These are phyloP conservation scores for Ophioceras dolichostomum DNA, from an alignment of 2,329 filamentous ascomycete genomes.

Conservation along the genomic window DNA sequence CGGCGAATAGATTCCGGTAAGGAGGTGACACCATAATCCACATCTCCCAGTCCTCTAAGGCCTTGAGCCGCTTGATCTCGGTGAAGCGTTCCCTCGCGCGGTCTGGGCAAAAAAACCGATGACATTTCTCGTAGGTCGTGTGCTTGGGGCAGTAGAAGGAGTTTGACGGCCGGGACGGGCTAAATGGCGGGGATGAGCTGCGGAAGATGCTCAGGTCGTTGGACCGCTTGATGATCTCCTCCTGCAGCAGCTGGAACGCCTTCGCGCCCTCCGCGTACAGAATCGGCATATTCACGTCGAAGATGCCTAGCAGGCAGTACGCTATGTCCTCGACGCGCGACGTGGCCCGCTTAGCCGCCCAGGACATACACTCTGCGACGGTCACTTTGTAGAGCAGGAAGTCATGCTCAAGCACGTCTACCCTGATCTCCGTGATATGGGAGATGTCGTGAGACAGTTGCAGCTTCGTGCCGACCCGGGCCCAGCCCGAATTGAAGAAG, in stretches of 20 bases:
- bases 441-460: constrained; percentile 1
- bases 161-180: too few relatives aligned
- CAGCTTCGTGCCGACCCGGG: background rate
- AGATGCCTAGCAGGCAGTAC: constrained; percentile 9
- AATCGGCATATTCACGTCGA: constrained; percentile 9
- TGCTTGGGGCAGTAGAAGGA: too few relatives aligned
- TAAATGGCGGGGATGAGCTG: background rate
- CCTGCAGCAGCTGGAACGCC: constrained; percentile 8
- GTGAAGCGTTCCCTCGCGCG: too few relatives aligned
- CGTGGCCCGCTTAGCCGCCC: constrained; percentile 8
- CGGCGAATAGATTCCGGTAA: background rate
- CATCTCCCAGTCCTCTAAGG: too few relatives aligned
- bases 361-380: constrained; percentile 7
- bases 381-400: constrained; percentile 1
- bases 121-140: too few relatives aligned
- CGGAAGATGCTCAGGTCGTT: constrained; percentile 4
- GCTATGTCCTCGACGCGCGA: constrained; percentile 9
- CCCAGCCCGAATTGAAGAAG: background rate
- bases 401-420: constrained; percentile 1
- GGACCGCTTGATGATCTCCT: constrained; percentile 5
- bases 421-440: constrained; percentile 6
- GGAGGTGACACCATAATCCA: background rate
- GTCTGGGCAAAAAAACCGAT: too few relatives aligned
- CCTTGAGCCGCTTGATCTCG: too few relatives aligned
- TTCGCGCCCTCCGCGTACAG: constrained; percentile 10